These are phyloP conservation scores for Debaryomyces psychrophilus DNA, from an alignment of 1,139 yeast genomes.

Conservation along the genomic window DNA sequence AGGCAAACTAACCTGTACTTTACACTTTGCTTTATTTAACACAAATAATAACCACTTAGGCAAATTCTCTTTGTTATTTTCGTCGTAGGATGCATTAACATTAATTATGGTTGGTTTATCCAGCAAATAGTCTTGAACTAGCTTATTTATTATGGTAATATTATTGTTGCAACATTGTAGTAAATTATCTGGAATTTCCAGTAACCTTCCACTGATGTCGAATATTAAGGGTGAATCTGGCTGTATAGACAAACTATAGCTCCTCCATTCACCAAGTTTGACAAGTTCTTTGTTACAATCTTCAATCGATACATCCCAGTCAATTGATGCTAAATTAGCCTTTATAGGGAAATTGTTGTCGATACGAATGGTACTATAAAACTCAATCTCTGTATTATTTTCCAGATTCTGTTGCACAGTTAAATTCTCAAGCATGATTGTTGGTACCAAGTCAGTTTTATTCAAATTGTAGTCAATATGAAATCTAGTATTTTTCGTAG, in stretches of 20 bases:
- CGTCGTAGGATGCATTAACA: slow-evolving; percentile 23
- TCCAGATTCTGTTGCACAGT: slow-evolving; percentile 9
- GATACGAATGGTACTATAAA: slow-evolving; percentile 7
- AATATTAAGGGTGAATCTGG: slow-evolving; percentile 22
- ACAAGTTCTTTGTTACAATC: slow-evolving; percentile 27
- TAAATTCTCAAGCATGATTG: slow-evolving; percentile 16
- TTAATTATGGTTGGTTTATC: slow-evolving; percentile 23
- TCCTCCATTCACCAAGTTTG: slow-evolving; percentile 30
- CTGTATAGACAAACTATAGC: slow-evolving; percentile 18
- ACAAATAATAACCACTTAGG: slow-evolving; percentile 33
- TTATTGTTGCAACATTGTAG: slow-evolving; percentile 25
- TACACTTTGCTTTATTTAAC: slow-evolving; percentile 19
- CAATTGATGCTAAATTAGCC: slow-evolving; percentile 23
- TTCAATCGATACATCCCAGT: slow-evolving; percentile 32
- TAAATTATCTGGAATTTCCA: slow-evolving; percentile 23
- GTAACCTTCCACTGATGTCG: slow-evolving; percentile 21
- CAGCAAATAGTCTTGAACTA: slow-evolving; percentile 26
- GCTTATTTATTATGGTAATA: slow-evolving; percentile 27
- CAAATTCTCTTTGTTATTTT: slow-evolving; percentile 15
- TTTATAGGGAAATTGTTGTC: slow-evolving; percentile 23
- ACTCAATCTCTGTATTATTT: slow-evolving; percentile 4
- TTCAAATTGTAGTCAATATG: slow-evolving; percentile 19
- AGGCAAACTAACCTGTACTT: slow-evolving; percentile 11
- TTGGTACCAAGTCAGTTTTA: slow-evolving; percentile 20
- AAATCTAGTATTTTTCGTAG: slow-evolving; percentile 22